A percentile compares a stretch with the other conserved stretches of the same genome.
These are phyloP conservation scores for Trichoderma gamsii DNA, from an alignment of 495 filamentous ascomycete genomes.

Conservation along the genomic window DNA sequence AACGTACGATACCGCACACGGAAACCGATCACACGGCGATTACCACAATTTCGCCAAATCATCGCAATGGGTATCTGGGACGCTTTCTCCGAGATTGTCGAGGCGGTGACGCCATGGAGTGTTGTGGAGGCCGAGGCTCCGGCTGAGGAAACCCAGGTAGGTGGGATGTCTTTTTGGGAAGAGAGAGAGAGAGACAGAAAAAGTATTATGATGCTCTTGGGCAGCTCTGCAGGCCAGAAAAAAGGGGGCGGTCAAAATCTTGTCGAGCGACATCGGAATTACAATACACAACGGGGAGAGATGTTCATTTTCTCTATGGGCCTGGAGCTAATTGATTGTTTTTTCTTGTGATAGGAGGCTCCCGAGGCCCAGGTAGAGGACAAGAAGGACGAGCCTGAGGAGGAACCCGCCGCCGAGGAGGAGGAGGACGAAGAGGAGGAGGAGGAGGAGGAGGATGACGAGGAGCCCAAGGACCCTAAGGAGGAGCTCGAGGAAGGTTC, in stretches of 20 bases:
- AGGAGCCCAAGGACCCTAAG: conserved; percentile 83
- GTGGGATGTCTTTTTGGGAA: neutral
- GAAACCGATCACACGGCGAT: conserved; percentile 38
- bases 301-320: neutral
- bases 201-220: neutral
- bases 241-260: neutral
- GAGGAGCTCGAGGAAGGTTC: conserved; percentile 85
- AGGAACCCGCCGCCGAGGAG: conserved; percentile 42
- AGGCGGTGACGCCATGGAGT: conserved; percentile 50
- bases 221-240: neutral
- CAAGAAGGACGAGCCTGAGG: conserved; percentile 42
- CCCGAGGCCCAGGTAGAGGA: conserved; percentile 42
- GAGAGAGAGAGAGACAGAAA: neutral
- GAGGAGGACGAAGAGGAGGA: conserved; percentile 53
- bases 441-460: conserved; percentile 84
- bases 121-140: conserved; percentile 51
- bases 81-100: conserved; percentile 46
- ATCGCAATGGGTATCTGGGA: conserved; percentile 53
- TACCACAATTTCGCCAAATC: conserved; percentile 20
- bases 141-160: conserved; percentile 25
- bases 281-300: neutral
- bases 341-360: conserved; percentile 43
- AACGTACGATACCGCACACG: conserved; percentile 17
- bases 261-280: neutral
- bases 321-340: conserved; percentile 18